A percentile compares a stretch with the other conserved stretches of the same genome.
Evolutionary conservation across 75 land plant genomes (phyloP).

Genomic region (Sequoia sempervirens): DNA sequence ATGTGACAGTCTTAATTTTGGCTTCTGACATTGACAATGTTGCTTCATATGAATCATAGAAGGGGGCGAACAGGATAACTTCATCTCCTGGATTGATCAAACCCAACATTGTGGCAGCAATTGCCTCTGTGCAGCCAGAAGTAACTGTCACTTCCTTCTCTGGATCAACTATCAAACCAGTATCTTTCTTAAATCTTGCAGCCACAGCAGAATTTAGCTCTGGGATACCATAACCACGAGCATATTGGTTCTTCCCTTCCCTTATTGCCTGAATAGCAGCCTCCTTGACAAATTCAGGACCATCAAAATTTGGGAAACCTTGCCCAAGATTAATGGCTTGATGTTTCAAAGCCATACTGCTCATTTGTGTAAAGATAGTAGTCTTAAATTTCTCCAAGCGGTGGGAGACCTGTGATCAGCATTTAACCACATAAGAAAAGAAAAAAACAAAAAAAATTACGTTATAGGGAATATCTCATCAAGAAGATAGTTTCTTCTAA

Average conservation of each 20-base stretch:
- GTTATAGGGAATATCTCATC: background rate
- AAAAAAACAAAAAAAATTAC: background rate
- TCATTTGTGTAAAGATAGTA: slow-evolving; percentile 92
- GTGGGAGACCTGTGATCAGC: slow-evolving; percentile 55
- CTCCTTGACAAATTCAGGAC: slow-evolving; percentile 93
- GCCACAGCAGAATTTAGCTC: slow-evolving; percentile 81
- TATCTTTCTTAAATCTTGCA: slow-evolving; percentile 72
- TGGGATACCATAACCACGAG: slow-evolving; percentile 87
- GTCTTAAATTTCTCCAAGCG: slow-evolving; percentile 95
- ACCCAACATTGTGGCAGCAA: slow-evolving; percentile 91
- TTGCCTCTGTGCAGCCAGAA: slow-evolving; percentile 97
- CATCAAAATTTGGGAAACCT: slow-evolving; percentile 98
- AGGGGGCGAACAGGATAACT: slow-evolving; percentile 88
- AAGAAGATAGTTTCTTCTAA: background rate
- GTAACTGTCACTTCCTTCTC: slow-evolving; percentile 96
- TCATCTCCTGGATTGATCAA: slow-evolving; percentile 95
- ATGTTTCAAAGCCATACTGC: slow-evolving; percentile 80
- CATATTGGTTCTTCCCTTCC: slow-evolving; percentile 94
- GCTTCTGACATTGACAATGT: slow-evolving; percentile 92
- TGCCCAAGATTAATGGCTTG: slow-evolving; percentile 94
- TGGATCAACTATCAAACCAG: slow-evolving; percentile 78
- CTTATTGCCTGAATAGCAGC: slow-evolving; percentile 92
- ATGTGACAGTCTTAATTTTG: slow-evolving; percentile 58
- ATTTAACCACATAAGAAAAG: background rate
- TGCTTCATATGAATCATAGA: slow-evolving; percentile 93